These are phyloP conservation scores for Tulasnella calospora DNA, from an alignment of 768 basidiomycete genomes.

Conservation along the genomic window DNA sequence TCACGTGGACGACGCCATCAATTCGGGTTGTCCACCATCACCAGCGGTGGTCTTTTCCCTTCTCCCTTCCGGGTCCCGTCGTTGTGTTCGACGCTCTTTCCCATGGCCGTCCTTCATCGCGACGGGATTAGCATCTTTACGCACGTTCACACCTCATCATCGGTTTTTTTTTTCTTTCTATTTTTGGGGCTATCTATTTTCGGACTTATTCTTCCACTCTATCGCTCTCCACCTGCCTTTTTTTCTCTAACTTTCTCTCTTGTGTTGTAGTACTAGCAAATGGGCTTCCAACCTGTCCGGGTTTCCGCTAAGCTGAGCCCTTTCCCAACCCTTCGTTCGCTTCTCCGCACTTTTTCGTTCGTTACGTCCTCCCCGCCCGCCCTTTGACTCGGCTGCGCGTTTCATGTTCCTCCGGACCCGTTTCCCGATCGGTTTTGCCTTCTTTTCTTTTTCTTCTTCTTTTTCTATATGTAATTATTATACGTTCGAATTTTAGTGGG, in stretches of 20 bases:
- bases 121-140: background rate
- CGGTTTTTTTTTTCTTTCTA: background rate
- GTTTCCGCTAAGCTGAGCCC: background rate
- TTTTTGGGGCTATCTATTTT: background rate
- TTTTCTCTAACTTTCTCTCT: background rate
- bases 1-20: background rate
- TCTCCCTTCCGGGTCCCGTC: background rate
- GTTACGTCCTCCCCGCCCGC: background rate
- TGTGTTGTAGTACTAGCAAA: slow-evolving; percentile 14
- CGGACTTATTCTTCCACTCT: slow-evolving; percentile 7
- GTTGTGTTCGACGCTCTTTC: background rate
- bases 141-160: background rate
- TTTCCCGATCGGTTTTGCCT: background rate
- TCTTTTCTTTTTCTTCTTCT: background rate
- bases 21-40: background rate
- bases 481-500: slow-evolving; percentile 10
- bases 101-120: background rate
- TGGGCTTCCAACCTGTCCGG: background rate
- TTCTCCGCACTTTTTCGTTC: slow-evolving; percentile 4
- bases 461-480: slow-evolving; percentile 16
- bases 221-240: slow-evolving; percentile 1
- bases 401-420: background rate
- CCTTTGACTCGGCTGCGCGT: slow-evolving; percentile 3
- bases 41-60: background rate
- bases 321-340: background rate